These are phyloP conservation scores for Cadophora malorum DNA, from an alignment of 2,329 filamentous ascomycete genomes.

Conservation along the genomic window DNA sequence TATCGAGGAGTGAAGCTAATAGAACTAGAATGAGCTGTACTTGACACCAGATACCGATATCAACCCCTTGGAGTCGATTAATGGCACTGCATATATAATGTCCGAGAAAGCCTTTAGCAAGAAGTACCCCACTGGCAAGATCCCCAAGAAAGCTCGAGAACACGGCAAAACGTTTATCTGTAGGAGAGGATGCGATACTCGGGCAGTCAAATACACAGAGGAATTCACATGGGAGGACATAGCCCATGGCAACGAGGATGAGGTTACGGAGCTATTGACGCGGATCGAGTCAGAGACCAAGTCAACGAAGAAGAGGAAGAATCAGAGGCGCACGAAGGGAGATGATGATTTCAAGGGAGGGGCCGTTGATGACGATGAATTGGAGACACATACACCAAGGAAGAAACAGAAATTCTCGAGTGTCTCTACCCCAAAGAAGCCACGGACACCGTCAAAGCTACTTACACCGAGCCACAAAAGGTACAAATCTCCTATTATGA, in stretches of 20 bases:
- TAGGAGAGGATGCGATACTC: conserved; percentile 84
- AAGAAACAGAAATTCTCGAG: conserved; percentile 60
- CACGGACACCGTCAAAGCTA: conserved; percentile 50
- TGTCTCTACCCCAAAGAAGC: conserved; percentile 44
- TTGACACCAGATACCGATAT: conserved; percentile 86
- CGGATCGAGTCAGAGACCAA: conserved; percentile 74
- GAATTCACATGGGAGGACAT: conserved; percentile 93
- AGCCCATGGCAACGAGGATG: conserved; percentile 55
- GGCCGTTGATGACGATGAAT: conserved; percentile 39
- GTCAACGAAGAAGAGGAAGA: conserved; percentile 52
- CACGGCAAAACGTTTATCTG: conserved; percentile 90
- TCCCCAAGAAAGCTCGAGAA: conserved; percentile 75
- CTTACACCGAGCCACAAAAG: conserved; percentile 71
- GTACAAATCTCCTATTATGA: conserved; percentile 41
- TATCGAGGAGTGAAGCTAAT: neutral
- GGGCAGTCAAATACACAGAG: conserved; percentile 88
- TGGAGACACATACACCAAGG: conserved; percentile 56
- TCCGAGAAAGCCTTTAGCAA: conserved; percentile 72
- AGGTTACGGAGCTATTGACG: conserved; percentile 37
- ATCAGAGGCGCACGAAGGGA: conserved; percentile 39
- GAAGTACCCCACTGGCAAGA: conserved; percentile 75
- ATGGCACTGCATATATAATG: conserved; percentile 83
- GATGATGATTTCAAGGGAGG: conserved; percentile 48
- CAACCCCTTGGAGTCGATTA: conserved; percentile 87
- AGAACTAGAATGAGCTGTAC: conserved; percentile 83